Conservation (phyloP, 2,329 filamentous ascomycete species). For the Botrytis deweyae region DNA sequence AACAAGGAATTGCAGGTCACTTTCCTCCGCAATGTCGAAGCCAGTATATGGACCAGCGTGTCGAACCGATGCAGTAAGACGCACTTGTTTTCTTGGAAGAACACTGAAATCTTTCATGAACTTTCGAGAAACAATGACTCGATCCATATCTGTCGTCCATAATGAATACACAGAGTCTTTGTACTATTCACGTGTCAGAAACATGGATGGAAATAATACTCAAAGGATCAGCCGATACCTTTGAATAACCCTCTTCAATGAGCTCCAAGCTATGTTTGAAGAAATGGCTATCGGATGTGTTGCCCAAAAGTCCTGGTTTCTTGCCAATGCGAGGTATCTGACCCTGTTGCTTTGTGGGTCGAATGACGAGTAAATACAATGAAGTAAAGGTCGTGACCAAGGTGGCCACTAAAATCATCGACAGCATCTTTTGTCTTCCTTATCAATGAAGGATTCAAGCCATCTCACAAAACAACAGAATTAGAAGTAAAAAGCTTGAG, state of each 20-base stretch:
- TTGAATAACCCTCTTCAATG: conserved; percentile 1
- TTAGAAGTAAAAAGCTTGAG: background rate
- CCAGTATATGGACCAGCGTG: background rate
- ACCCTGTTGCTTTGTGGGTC: background rate
- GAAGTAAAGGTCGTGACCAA: background rate
- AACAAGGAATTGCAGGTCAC: conserved; percentile 12
- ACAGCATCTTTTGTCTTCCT: background rate
- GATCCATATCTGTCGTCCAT: conserved; percentile 14
- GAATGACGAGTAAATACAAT: background rate
- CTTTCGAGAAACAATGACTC: background rate
- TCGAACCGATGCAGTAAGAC: conserved; percentile 4
- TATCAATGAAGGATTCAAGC: background rate
- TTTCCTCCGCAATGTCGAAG: conserved; percentile 15
- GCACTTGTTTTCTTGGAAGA: conserved; percentile 8
- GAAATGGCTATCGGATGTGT: conserved; percentile 1
- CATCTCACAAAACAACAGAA: background rate
- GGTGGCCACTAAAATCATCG: background rate
- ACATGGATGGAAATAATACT: background rate
- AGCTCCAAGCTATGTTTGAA: conserved; percentile 2
- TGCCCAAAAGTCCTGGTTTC: conserved; percentile 1
- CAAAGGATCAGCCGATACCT: background rate
- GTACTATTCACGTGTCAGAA: background rate
- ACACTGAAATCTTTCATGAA: conserved; percentile 13
- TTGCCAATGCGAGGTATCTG: conserved; percentile 1
- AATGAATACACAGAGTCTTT: conserved; percentile 7